These are phyloP conservation scores for Diaporthe destruens DNA, from an alignment of 2,329 filamentous ascomycete genomes.

Conservation along the genomic window DNA sequence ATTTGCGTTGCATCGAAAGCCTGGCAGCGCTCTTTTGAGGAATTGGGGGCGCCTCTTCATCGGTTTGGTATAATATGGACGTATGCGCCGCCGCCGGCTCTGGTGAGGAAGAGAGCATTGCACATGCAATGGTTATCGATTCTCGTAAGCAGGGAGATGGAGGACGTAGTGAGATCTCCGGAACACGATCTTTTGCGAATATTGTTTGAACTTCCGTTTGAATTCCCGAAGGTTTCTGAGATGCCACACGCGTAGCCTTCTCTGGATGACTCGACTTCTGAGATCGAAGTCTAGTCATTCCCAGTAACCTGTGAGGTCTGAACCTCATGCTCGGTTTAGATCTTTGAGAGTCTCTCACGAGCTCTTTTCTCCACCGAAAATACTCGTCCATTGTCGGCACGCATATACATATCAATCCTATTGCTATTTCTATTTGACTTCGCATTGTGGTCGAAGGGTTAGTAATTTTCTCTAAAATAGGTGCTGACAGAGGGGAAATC, in stretches of 20 bases:
- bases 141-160: background rate
- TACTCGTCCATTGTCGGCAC: background rate
- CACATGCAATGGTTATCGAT: background rate
- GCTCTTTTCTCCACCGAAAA: background rate
- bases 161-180: background rate
- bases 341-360: background rate
- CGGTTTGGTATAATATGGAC: background rate
- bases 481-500: no score
- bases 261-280: background rate
- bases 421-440: constrained; percentile 16
- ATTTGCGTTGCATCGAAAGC: constrained; percentile 1
- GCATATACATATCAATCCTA: background rate
- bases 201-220: background rate
- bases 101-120: background rate
- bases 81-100: no score
- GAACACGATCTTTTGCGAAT: background rate
- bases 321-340: background rate
- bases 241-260: no score
- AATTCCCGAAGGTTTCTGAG: background rate
- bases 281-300: no score
- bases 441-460: background rate
- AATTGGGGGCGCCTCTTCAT: background rate
- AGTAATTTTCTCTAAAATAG: background rate
- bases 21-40: constrained; percentile 17
- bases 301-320: no score